Evolutionary conservation across 148 eudicot species (phyloP).

Genomic region (Dianthus caryophyllus): DNA sequence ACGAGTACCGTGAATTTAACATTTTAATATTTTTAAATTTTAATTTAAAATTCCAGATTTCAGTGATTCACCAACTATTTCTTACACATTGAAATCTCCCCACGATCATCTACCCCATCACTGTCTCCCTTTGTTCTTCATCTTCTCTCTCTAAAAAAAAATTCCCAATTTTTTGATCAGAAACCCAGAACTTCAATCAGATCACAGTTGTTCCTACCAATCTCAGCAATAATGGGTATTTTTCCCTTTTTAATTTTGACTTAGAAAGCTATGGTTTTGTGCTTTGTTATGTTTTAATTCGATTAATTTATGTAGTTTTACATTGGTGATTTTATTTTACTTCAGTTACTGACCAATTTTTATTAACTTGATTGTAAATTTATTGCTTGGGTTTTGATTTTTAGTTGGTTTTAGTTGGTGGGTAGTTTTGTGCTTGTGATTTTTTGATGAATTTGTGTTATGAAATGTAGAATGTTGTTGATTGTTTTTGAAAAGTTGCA

Average conservation of each 20-base stretch:
- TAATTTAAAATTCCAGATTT: background rate
- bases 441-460: background rate
- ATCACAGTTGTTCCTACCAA: conserved; percentile 1
- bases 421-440: background rate
- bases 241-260: background rate
- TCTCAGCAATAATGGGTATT: conserved; percentile 1
- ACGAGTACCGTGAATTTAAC: background rate
- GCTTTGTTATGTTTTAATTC: background rate
- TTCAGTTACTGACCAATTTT: background rate
- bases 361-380: background rate
- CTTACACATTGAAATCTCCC: background rate
- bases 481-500: background rate
- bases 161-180: conserved; percentile 3
- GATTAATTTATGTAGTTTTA: background rate
- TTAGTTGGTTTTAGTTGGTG: background rate
- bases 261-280: background rate
- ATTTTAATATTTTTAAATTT: background rate
- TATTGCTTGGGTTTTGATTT: background rate
- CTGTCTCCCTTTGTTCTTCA: conserved; percentile 1
- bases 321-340: conserved; percentile 12
- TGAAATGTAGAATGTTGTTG: background rate
- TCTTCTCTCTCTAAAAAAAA: conserved; percentile 6
- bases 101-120: conserved; percentile 1
- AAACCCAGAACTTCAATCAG: background rate
- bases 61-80: conserved; percentile 1